phyloP scores from a whole-genome alignment of 495 filamentous ascomycete species.

The Podospora didyma region DNA sequence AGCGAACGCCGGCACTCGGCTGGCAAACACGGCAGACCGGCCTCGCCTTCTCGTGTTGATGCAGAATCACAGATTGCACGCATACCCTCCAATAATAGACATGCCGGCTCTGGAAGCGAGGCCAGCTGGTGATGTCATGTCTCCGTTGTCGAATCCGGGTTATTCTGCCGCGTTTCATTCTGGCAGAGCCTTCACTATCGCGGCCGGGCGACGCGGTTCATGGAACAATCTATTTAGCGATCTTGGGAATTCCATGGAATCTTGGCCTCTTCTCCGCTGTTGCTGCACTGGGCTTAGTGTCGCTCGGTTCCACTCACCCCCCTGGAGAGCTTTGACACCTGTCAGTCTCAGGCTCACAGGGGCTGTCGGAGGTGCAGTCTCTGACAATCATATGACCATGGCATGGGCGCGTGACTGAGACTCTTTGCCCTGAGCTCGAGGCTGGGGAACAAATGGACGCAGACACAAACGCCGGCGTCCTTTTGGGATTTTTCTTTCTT shows the following conservation, averaged over 20 bases:
- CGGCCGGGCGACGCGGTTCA: background rate
- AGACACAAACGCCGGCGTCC: background rate
- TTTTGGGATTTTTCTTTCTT: too few relatives aligned
- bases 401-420: background rate
- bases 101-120: background rate
- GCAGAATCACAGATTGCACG: background rate
- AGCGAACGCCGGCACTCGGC: background rate
- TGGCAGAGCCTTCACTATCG: constrained; percentile 6
- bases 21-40: background rate
- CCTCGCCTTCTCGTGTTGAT: background rate
- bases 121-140: constrained; percentile 15
- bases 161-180: constrained; percentile 13
- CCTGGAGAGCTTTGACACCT: background rate
- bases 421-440: background rate
- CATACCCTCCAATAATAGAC: background rate
- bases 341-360: background rate
- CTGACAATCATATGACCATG: constrained; percentile 17
- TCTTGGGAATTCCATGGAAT: constrained; percentile 16
- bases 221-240: constrained; percentile 1
- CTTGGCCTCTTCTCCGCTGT: constrained; percentile 8
- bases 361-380: constrained; percentile 14
- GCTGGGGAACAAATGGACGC: background rate
- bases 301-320: background rate
- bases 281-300: constrained; percentile 17
- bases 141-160: constrained; percentile 8